These are phyloP conservation scores for Solanum tarapatanum DNA, from an alignment of 257 asterid genomes.

Conservation along the genomic window DNA sequence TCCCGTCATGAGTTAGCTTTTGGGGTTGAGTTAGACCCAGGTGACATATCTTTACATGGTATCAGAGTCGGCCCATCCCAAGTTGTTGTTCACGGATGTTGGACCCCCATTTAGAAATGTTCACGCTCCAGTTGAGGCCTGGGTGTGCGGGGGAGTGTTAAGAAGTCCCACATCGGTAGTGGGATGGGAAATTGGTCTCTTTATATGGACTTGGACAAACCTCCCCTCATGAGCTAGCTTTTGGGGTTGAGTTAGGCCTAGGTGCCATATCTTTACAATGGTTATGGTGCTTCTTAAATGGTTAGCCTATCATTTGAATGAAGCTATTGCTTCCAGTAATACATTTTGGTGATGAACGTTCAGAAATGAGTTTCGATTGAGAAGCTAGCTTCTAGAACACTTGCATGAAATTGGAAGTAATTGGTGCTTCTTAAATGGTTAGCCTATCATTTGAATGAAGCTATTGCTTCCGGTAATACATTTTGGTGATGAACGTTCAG, in stretches of 20 bases:
- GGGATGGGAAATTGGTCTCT: too few relatives aligned
- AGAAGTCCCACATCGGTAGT: too few relatives aligned
- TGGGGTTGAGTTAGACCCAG: neutral
- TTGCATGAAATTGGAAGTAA: neutral
- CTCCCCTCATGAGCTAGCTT: too few relatives aligned
- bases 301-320: neutral
- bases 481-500: neutral
- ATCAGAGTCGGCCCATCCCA: too few relatives aligned
- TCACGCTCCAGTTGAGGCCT: too few relatives aligned
- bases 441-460: neutral
- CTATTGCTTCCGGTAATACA: neutral
- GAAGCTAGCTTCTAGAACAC: neutral
- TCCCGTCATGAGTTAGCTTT: neutral
- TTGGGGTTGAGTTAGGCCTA: too few relatives aligned
- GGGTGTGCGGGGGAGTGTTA: too few relatives aligned
- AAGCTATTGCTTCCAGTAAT: neutral
- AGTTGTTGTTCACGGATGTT: too few relatives aligned
- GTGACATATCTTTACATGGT: neutral
- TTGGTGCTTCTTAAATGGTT: neutral
- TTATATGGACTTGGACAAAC: too few relatives aligned
- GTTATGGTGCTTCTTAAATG: neutral
- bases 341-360: neutral
- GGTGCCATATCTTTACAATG: neutral
- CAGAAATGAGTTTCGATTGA: neutral
- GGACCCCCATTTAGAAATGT: too few relatives aligned